These are phyloP conservation scores for Ophiostoma ulmi DNA, from an alignment of 2,329 filamentous ascomycete species.

Conservation along the genomic window DNA sequence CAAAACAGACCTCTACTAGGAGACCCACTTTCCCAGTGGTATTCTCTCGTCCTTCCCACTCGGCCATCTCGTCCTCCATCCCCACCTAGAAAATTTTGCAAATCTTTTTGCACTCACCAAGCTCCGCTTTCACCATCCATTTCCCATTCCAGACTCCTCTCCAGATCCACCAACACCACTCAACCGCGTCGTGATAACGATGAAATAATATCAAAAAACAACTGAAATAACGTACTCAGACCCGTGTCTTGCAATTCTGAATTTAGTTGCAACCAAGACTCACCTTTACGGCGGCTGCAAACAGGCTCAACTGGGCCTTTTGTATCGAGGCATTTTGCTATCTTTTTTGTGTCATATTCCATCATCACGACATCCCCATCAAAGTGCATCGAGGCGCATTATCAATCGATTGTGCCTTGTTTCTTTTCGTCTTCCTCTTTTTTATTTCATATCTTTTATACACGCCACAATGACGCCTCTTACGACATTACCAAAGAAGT, in stretches of 20 bases:
- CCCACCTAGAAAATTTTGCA: constrained; percentile 7
- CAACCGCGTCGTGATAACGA: background rate
- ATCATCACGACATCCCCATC: background rate
- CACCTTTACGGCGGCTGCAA: background rate
- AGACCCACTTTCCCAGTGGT: too few relatives aligned
- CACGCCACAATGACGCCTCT: constrained; percentile 24
- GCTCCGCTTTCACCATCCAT: constrained; percentile 15
- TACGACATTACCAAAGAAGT: constrained; percentile 29
- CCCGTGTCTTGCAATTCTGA: background rate
- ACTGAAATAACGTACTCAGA: background rate
- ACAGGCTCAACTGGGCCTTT: background rate
- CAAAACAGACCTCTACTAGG: too few relatives aligned
- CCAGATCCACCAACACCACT: background rate
- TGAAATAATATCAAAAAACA: background rate
- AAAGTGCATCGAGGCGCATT: background rate
- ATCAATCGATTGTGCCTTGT: background rate
- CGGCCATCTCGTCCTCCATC: constrained; percentile 5
- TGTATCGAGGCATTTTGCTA: background rate
- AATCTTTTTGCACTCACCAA: constrained; percentile 8
- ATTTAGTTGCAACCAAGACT: background rate
- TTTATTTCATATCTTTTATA: background rate
- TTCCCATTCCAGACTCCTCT: background rate
- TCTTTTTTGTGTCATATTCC: background rate
- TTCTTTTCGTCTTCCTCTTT: background rate
- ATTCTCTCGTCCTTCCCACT: constrained; percentile 7